Evolutionary conservation across 2,329 filamentous ascomycete species (phyloP), one percentile per base, ranked within the genome.

Genomic region (Aspergillus udagawae): DNA sequence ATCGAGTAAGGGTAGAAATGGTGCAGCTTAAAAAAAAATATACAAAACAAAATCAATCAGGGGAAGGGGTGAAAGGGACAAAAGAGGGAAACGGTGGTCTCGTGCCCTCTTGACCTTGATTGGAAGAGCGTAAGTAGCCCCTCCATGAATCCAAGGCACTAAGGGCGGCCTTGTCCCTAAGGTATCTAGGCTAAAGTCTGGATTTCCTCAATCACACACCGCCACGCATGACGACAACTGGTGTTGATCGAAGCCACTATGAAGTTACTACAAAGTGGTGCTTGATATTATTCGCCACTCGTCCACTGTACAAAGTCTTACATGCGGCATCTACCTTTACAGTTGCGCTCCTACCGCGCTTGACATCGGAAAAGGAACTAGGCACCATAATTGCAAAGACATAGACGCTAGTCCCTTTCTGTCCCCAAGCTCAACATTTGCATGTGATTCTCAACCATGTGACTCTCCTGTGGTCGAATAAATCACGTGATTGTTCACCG

Each of bases 81-180:
- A 55, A 60, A 61, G 60, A 57, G 57, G 60, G 59, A 60, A 54
- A 59, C 38, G 55, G 51, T 67, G 70, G 70, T 72, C 70, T 72
- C 70, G 70, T 72, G 70, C 69, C 62, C 61, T 25, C 58, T 58
- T 58, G 57, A 49, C 69, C 65, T 58, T 62, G 63, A 67, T 69
- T 67, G 65, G 66, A 63, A 64, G 58, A 62, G 23, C 23, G 29
- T 10, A 9, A 14, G 21, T 7, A 6, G 23, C 41, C 49, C 41
- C 32, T 50, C 49, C 41, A 35, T 6, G 12, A 35, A 35, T 35
- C 32, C 41, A 44, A 56, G 54, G 41, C 52, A 44, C 21, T 23
- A 25, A 25, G 3, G 5, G 21, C 12, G 20, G 23, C 44, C 44
- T 47, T 27, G 23, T 47, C 21, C 23, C 21, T 47, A 27, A 47